Evolutionary conservation across 2,329 filamentous ascomycete genomes (phyloP).

Genomic region (Pleoardoris graminearum): DNA sequence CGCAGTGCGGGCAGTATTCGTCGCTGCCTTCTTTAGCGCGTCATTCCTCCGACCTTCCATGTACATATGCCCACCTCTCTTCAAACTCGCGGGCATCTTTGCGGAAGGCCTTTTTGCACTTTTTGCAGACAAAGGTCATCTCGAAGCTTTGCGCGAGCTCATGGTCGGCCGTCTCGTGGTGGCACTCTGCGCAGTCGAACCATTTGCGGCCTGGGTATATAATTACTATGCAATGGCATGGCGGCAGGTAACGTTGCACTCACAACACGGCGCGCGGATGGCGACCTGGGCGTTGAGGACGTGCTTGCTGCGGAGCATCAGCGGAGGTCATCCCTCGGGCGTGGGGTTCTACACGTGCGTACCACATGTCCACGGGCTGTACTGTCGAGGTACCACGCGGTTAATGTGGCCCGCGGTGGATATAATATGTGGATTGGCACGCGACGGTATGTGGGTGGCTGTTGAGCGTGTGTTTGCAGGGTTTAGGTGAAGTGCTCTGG

Average conservation of each 20-base stretch:
- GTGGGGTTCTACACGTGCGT: no score
- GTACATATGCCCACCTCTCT: slow-evolving; percentile 59
- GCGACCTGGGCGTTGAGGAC: slow-evolving; percentile 96
- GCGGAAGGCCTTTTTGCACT: slow-evolving; percentile 97
- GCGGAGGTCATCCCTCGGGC: slow-evolving; percentile 26
- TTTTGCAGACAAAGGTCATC: slow-evolving; percentile 97
- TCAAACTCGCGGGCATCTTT: slow-evolving; percentile 93
- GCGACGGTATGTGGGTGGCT: neutral
- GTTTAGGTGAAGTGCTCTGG: neutral
- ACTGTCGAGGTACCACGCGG: no score
- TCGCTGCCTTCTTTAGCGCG: slow-evolving; percentile 59
- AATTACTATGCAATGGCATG: neutral
- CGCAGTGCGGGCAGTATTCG: slow-evolving; percentile 98
- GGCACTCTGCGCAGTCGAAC: slow-evolving; percentile 98
- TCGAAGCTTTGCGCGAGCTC: slow-evolving; percentile 75
- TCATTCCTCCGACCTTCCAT: slow-evolving; percentile 13
- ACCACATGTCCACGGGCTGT: slow-evolving; percentile 39
- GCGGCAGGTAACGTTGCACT: slow-evolving; percentile 37
- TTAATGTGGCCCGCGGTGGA: no score
- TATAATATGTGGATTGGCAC: no score
- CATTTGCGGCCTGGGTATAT: slow-evolving; percentile 75
- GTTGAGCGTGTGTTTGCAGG: neutral
- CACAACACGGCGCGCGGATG: slow-evolving; percentile 95
- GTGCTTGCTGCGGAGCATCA: slow-evolving; percentile 73
- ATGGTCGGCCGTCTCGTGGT: slow-evolving; percentile 79